Percentiles rank a stretch among this genome's conserved stretches.
Evolutionary conservation across 2,329 filamentous ascomycete genomes (phyloP).

Genomic region (Cryphonectria nitschkei): DNA sequence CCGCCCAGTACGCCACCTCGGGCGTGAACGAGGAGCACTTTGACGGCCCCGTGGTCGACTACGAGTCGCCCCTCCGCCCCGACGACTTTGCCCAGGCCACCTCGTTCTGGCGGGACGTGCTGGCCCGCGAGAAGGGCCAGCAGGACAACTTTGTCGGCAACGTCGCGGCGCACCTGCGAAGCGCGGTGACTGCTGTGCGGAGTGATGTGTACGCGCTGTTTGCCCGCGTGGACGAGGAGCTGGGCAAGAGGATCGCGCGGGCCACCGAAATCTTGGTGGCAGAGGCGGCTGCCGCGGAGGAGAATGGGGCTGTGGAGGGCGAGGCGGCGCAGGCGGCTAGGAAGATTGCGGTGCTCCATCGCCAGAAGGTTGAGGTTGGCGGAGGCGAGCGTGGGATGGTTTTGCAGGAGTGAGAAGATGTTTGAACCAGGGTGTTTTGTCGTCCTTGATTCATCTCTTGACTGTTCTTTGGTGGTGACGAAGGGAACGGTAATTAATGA

Average conservation of each 20-base stretch:
- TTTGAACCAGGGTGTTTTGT: not conserved
- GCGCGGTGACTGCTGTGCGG: not conserved
- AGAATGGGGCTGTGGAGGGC: not conserved
- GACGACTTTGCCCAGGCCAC: constrained; percentile 27
- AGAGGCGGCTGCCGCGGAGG: not conserved
- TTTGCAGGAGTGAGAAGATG: not conserved
- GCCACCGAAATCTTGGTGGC: constrained; percentile 10
- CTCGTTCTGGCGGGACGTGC: constrained; percentile 30
- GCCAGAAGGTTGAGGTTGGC: not conserved
- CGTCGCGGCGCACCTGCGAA: constrained; percentile 31
- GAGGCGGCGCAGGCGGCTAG: not conserved
- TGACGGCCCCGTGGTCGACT: constrained; percentile 22
- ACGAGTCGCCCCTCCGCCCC: constrained; percentile 14
- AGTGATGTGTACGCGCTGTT: constrained; percentile 27
- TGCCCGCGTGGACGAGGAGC: constrained; percentile 32
- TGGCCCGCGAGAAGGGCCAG: constrained; percentile 38
- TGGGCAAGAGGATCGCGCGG: constrained; percentile 27
- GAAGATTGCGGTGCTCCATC: not conserved
- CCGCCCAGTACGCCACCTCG: constrained; percentile 20
- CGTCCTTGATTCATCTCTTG: not conserved
- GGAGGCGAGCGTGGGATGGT: not conserved
- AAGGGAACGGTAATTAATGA: too few species aligned
- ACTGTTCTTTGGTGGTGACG: too few species aligned
- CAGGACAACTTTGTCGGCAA: constrained; percentile 40
- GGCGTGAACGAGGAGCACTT: constrained; percentile 23